phyloP scores from a whole-genome alignment of 257 asterid genomes.

The Petunia secreta region DNA sequence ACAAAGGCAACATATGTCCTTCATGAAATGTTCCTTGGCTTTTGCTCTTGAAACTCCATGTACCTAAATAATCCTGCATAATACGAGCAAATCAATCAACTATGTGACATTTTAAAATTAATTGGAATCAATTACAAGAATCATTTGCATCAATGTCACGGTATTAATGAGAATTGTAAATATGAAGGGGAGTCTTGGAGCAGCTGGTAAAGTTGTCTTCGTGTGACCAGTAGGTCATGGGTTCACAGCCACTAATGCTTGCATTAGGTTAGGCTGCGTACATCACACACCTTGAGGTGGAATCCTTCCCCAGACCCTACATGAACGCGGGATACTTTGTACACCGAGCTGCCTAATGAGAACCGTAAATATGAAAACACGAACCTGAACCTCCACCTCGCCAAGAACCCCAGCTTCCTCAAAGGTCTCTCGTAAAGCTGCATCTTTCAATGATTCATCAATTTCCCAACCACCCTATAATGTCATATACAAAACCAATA shows the following conservation, averaged over 20 bases:
- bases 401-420: constrained; percentile 95
- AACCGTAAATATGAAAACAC: background rate
- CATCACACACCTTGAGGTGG: no score
- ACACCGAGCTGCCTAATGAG: no score
- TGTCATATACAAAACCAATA: constrained; percentile 22
- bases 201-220: no score
- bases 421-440: constrained; percentile 83
- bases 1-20: constrained; percentile 81
- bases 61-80: constrained; percentile 52
- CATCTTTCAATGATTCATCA: constrained; percentile 80
- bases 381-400: constrained; percentile 51
- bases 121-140: background rate
- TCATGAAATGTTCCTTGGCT: constrained; percentile 84
- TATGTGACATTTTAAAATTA: background rate
- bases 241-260: no score
- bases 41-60: constrained; percentile 46
- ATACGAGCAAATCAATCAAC: no score
- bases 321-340: no score
- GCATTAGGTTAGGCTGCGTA: no score
- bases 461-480: constrained; percentile 93
- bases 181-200: background rate
- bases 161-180: no score
- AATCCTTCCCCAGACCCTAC: no score
- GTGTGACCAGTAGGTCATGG: no score
- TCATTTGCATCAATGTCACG: background rate